A percentile compares a stretch with the other conserved stretches of the same genome.
phyloP scores from a whole-genome alignment of 441 rosid genomes.

The Pelargonium fulgidum region DNA sequence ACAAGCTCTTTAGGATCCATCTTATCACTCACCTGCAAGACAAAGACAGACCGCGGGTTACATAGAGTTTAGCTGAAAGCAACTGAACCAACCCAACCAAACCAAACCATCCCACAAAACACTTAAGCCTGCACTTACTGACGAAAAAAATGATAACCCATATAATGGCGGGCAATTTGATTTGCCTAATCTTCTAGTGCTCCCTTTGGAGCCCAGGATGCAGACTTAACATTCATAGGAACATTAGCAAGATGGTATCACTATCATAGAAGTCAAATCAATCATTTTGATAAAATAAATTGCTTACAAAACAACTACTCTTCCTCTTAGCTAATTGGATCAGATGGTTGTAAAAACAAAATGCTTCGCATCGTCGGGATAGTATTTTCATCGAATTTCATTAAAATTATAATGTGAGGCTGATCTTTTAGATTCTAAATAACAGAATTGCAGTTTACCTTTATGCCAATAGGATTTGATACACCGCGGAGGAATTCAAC shows the following conservation, averaged over 20 bases:
- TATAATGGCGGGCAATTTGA: neutral
- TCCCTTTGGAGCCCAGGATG: too few species aligned
- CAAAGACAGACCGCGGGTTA: slow-evolving; percentile 3
- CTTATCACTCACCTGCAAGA: slow-evolving; percentile 43
- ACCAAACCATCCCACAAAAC: too few species aligned
- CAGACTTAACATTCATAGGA: too few species aligned
- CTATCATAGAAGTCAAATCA: too few species aligned
- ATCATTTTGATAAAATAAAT: too few species aligned
- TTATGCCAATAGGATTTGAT: slow-evolving; percentile 46
- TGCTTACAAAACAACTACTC: too few species aligned
- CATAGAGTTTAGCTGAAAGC: too few species aligned
- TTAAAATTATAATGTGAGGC: neutral
- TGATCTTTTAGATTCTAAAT: neutral
- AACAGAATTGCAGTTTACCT: slow-evolving; percentile 24
- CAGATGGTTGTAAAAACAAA: neutral
- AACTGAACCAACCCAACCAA: too few species aligned
- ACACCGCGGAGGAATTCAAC: slow-evolving; percentile 50
- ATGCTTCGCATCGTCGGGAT: neutral
- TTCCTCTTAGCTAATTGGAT: neutral
- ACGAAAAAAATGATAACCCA: too few species aligned
- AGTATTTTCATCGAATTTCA: neutral
- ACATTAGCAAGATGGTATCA: too few species aligned
- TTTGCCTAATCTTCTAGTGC: neutral
- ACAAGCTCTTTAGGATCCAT: slow-evolving; percentile 46
- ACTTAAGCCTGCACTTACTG: too few species aligned